Base-by-base conservation (phyloP, 352 stramenopile species). In the Phytophthora syringae region DNA sequence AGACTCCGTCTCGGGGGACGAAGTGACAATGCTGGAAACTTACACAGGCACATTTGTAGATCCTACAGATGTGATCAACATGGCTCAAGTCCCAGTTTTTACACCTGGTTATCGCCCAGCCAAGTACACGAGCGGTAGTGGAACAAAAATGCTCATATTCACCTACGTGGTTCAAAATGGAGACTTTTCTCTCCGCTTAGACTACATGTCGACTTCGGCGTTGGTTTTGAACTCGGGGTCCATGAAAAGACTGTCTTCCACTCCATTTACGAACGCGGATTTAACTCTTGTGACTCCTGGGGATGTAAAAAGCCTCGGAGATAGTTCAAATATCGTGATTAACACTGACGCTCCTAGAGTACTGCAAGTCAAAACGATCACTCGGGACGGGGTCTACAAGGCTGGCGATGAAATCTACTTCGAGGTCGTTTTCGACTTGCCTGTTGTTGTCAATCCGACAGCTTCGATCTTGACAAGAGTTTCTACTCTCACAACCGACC, bases 311-410 rank as follows among this genome's bases (percentile, higher is more conserved):
- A 90, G 82, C 42, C 70, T 93, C 0, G 64, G 77, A 7, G 58
- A 50, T 2, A 70, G 5, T 34, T 44, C 82, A 0, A 28, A 21
- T 0, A 54, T 91, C n/a, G 69, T 82, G 15, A 64, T 93, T 22
- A 84, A 91, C 32, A 88, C 78, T 0, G 49, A 75, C n/a, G 47
- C 60, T 0, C 84, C 84, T 2, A 64, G 50, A 12, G 72, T 93
- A 3, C 34, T 82, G 0, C 67, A 80, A 55, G 69, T 82, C 0
- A 81, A 68, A 25, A n/a, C 76, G 1, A 60, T 89, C 34, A 89
- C 84, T 7, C 71, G 82, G 1, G 75, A 88, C 22, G 84, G 80
- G 11, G 77, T 91, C 18, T 93, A 93, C 58, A 75, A 71, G 39
- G 66, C 58, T 18, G 78, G 67, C 2, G 77, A 93, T 36, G 51